Base-by-base conservation (phyloP, 148 eudicot genomes). In the Spergularia bocconei region DNA sequence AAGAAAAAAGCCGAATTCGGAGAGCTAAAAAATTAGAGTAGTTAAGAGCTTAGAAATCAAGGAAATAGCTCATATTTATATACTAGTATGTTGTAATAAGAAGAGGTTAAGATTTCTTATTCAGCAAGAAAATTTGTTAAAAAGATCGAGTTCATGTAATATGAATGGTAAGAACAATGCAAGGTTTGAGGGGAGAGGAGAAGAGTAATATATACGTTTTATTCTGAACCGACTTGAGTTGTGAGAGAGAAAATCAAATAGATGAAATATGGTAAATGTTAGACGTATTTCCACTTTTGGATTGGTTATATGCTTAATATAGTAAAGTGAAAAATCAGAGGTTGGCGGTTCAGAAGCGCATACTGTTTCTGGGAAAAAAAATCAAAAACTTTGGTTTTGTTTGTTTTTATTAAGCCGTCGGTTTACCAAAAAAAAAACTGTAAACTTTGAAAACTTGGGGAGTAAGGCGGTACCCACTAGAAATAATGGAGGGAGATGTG, bases 331-430 rank as follows among this genome's bases (percentile, higher is more conserved):
- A 53, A 52, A 15, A 25, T 75, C 39, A 11, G 50, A 68, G 56
- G 15, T 47, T 78, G 81, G 81, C 81, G 81, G 74, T 73, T 79
- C 39, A 29, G 36, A 29, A 29, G 3, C 47, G 81, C 81, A 58
- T 13, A 67, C 39, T 56, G 81, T 67, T 64, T 72, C 20, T 4
- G 8, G 36, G n/a, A n/a, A 23, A 23, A 23, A 2, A 29, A 2
- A 29, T 29, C 36, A 29, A 29, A 0, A 13, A 60, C 2, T 14
- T 13, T 9, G n/a, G 44, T 44, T 59, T 57, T 41, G 48, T 44
- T 44, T 41, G 19, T 13, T 20, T 64, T 63, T 50, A 4, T 33
- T 10, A 8, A 12, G 67, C 74, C 54, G 44, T 73, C 12, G 60
- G 77, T 67, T 79, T 79, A 59, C 44, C 14, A 54, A 70, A 70